These are phyloP conservation scores for Gloeopeniophorella convolvens DNA, from an alignment of 768 basidiomycete genomes.

Conservation along the genomic window DNA sequence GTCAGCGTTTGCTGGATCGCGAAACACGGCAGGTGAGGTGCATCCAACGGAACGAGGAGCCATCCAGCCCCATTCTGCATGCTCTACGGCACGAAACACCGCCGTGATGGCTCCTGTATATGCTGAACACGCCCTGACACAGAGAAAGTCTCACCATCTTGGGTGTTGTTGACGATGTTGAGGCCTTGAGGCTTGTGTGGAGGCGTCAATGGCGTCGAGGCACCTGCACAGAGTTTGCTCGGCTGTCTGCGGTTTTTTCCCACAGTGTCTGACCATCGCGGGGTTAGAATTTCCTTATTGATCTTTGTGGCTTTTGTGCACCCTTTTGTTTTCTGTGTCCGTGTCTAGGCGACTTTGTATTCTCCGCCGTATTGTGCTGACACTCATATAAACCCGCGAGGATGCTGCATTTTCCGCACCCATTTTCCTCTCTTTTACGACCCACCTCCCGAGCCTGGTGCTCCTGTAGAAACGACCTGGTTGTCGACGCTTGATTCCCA, in stretches of 20 bases:
- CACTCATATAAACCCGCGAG: not conserved
- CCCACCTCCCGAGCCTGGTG: constrained; percentile 14
- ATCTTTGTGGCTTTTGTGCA: not conserved
- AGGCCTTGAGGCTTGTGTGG: constrained; percentile 23
- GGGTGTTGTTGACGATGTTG: constrained; percentile 28
- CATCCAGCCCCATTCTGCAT: constrained; percentile 28
- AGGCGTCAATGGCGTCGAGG: constrained; percentile 13
- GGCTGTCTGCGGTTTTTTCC: constrained; percentile 10
- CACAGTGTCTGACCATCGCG: too few species aligned
- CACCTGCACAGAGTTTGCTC: constrained; percentile 1
- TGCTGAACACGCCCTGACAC: too few species aligned
- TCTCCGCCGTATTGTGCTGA: not conserved
- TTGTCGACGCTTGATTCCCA: not conserved
- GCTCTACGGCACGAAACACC: constrained; percentile 5
- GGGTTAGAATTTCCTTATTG: not conserved
- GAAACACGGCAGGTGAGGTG: not conserved
- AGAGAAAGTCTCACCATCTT: constrained; percentile 32
- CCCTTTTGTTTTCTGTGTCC: not conserved
- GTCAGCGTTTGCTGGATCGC: constrained; percentile 19
- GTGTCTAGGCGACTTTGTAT: not conserved
- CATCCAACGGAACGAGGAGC: constrained; percentile 24
- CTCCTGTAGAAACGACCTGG: constrained; percentile 3
- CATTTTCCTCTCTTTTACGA: not conserved
- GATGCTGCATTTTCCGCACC: not conserved
- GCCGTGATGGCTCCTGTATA: too few species aligned